Evolutionary conservation across 2,329 filamentous ascomycete species (phyloP), one percentile per base, ranked within the genome.

Genomic region (Aureobasidium mangrovei): DNA sequence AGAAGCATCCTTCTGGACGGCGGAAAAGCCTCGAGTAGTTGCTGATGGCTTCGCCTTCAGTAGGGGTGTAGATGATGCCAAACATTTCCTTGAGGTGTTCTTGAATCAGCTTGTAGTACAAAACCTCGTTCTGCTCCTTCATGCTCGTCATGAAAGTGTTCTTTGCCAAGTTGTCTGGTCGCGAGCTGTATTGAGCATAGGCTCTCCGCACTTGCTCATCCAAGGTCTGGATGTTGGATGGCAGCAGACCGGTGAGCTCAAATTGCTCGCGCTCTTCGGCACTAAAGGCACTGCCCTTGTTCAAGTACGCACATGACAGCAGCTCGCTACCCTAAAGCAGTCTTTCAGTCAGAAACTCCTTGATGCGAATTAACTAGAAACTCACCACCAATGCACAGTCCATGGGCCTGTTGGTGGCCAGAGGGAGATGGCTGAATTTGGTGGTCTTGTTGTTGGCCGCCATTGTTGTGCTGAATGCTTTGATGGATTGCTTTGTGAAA

Each of bases 51-150:
- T 94, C 88, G 7, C 87, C 88, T 70, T 95, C 89, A 0, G 90
- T 95, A 0, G 90, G 90, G 0, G 90, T 95, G 65, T 95, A 95
- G 29, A 95, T 87, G n/a, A 95, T 74, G 39, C 84, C 82, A 64
- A 94, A 91, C 86, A 95, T 93, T 65, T 95, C 88, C 59, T 86
- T 83, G 24, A 95, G 71, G 62, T 95, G 84, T 4, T 86, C 81
- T 65, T 87, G 78, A 6, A 93, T 76, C 7, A 94, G 76, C 79
- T 88, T 83, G 68, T 84, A 94, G 67, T 88, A 95, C 1, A 95
- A 70, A 1, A 94, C 86, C 58, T 86, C 80, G 69, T 93, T 95
- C 69, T 95, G 90, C 62, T 88, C 83, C 64, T 88, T 90, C 73
- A 95, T 75, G 47, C 85, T 89, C 0, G 86, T 87, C 75, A 95